Conservation (phyloP, 2,329 filamentous ascomycete genomes). For the Diplodia corticola region DNA sequence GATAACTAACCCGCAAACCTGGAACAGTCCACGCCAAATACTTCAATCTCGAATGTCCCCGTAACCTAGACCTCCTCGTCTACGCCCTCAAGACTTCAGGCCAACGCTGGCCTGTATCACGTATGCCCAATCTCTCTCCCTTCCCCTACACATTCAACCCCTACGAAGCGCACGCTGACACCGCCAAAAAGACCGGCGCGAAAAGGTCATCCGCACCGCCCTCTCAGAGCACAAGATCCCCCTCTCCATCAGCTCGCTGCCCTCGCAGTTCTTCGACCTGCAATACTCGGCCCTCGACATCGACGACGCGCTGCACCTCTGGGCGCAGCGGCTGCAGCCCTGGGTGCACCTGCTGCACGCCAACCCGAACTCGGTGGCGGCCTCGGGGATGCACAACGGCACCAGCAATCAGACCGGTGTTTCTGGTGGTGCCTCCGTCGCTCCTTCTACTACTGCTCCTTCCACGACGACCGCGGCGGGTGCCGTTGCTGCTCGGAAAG, state of each 20-base stretch:
- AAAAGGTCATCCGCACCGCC: constrained; percentile 32
- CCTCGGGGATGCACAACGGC: neutral
- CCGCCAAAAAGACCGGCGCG: constrained; percentile 27
- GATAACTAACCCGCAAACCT: neutral
- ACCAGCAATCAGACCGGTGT: too few relatives aligned
- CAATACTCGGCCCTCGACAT: constrained; percentile 33
- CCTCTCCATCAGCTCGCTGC: constrained; percentile 27
- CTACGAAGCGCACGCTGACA: neutral
- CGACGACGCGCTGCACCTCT: constrained; percentile 30
- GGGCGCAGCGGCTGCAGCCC: constrained; percentile 27
- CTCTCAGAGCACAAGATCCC: constrained; percentile 31
- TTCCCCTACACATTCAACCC: neutral
- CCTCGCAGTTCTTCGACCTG: constrained; percentile 32
- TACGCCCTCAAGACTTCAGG: constrained; percentile 31
- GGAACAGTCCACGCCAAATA: constrained; percentile 31
- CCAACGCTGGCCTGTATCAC: constrained; percentile 28
- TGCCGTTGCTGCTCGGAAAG: neutral
- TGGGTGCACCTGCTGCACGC: constrained; percentile 6
- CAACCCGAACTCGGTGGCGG: neutral
- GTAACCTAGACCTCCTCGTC: constrained; percentile 30
- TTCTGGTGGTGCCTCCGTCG: neutral
- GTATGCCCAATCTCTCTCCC: neutral
- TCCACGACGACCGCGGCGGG: neutral
- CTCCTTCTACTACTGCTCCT: neutral
- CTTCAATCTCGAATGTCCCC: constrained; percentile 29